Evolutionary conservation across 2,329 filamentous ascomycete species (phyloP), one percentile per base, ranked within the genome.

Genomic region (Aureobasidium sp.): DNA sequence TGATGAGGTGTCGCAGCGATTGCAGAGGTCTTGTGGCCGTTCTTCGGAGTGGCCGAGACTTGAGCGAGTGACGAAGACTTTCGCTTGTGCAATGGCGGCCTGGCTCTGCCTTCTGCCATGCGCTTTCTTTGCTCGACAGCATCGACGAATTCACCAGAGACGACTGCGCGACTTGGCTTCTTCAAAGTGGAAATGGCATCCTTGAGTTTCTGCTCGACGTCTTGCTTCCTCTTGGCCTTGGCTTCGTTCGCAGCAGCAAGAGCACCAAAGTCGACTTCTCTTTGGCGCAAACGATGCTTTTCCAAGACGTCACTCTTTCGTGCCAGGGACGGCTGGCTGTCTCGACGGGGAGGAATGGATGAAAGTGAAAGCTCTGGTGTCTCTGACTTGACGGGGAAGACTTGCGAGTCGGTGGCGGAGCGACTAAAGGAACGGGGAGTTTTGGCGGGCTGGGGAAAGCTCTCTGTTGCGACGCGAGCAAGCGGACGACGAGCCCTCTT

Each of bases 161-260:
- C 87, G 44, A 88, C 79, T 25, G 84, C 82, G 49, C 90, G 83
- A 68, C 93, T 91, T 0, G 90, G 90, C 73, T 87, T 90, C 71
- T 88, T 87, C 45, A 93, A 73, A 11, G 86, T 82, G 6, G 83
- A 83, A 55, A 94, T 92, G 9, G 90, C 90, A 63, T 90, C 84
- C 66, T 85, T 84, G 37, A 93, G 74, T 69, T 91, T 87, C 31
- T 86, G 84, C 52, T 90, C 85, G 1, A 90, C 80, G 25, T 82
- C 75, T 2, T 85, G 86, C 70, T 87, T 87, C 71, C 84, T 88
- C 68, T 78, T 84, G 36, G 83, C 79, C 72, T 84, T 89, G 1
- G 76, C 71, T 62, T 86, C 83, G 2, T 80, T 80, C 34, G 79
- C 73, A 39, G 77, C 80, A 31, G 78, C 79, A 65, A 81, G 77